These are phyloP conservation scores for Biscogniauxia mediterranea DNA, from an alignment of 2,329 filamentous ascomycete genomes.

Conservation along the genomic window DNA sequence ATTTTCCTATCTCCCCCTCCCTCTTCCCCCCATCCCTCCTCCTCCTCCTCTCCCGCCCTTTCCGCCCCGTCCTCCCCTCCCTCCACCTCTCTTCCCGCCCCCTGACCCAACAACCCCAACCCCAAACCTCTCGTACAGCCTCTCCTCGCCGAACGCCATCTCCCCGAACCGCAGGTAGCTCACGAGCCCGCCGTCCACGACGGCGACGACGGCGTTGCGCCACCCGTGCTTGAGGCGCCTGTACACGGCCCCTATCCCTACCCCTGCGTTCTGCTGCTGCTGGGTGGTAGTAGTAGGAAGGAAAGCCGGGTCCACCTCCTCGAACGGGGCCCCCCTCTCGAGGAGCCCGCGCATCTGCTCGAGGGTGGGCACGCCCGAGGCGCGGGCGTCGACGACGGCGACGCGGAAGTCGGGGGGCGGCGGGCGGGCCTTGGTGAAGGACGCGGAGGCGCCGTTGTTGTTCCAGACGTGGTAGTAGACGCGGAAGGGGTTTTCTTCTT, in stretches of 20 bases:
- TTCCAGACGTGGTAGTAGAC: conserved; percentile 85
- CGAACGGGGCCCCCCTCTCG: conserved; percentile 61
- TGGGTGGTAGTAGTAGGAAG: no score
- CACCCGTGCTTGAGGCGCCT: conserved; percentile 80
- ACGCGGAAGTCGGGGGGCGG: conserved; percentile 80
- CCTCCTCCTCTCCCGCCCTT: conserved; percentile 18
- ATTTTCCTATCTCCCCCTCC: conserved; percentile 11
- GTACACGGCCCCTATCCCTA: conserved; percentile 53
- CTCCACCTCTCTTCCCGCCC: conserved; percentile 23
- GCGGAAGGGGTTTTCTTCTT: conserved; percentile 57
- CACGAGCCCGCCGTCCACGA: conserved; percentile 86
- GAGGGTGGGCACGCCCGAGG: conserved; percentile 69
- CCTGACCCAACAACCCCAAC: conserved; percentile 27
- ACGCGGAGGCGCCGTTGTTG: conserved; percentile 40
- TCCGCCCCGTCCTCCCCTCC: conserved; percentile 15
- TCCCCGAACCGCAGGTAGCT: conserved; percentile 84
- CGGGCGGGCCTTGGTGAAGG: conserved; percentile 76
- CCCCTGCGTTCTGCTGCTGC: conserved; percentile 43
- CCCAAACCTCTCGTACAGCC: conserved; percentile 61
- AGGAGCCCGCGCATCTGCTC: conserved; percentile 70
- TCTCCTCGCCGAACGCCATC: conserved; percentile 74
- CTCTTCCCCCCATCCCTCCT: conserved; percentile 19
- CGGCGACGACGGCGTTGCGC: conserved; percentile 78
- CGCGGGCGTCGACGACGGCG: conserved; percentile 74
- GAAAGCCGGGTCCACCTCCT: no score